Base-by-base conservation (phyloP, 2,329 filamentous ascomycete genomes). In the Aspergillus terreus region DNA sequence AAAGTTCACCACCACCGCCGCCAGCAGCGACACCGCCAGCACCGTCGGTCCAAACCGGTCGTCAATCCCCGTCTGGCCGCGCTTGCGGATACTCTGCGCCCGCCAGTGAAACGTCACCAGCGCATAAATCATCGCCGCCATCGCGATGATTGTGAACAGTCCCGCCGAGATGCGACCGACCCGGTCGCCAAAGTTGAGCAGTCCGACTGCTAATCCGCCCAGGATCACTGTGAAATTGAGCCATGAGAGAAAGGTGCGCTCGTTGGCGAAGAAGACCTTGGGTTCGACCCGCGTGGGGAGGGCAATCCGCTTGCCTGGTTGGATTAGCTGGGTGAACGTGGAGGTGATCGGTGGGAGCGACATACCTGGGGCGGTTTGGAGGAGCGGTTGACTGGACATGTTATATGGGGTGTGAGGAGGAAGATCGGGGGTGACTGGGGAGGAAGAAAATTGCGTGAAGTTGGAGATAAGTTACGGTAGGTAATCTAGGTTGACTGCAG, bases 261-360 rank as follows among this genome's bases (percentile, higher is more conserved):
- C 94, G 81, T 99, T 99, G 76, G 94, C 94, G 81, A 99, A 99
- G 84, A 97, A 99, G 79, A 99, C 94, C 77, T 99, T 99, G 65
- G 94, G 94, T 76, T 99, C 94, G 74, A 99, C 92, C 62, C 94
- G 91, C 54, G 92, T 96, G 52, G 94, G 94, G 59, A 99, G 90
- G 66, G 94, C 92, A 71, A 99, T 97, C 70, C 92, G 90, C 79
- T 99, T 99, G 82, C 92, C 92, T 96, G 64, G 46, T 14, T 17
- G 21, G 5, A 35, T 60, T 57, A 54, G 57, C 40, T 50, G 27
- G 32, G 11, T 41, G 32, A 21, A 15, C 44, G 48, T 21, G 19
- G 19, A 19, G 19, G 19, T 19, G 50, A 19, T 41, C 30, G 15
- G 25, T 3, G 30, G 19, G 30, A 44, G 27, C 46, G 48, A 66